Evolutionary conservation across 345 rosid species (phyloP).

Genomic region (Salix arbutifolia): DNA sequence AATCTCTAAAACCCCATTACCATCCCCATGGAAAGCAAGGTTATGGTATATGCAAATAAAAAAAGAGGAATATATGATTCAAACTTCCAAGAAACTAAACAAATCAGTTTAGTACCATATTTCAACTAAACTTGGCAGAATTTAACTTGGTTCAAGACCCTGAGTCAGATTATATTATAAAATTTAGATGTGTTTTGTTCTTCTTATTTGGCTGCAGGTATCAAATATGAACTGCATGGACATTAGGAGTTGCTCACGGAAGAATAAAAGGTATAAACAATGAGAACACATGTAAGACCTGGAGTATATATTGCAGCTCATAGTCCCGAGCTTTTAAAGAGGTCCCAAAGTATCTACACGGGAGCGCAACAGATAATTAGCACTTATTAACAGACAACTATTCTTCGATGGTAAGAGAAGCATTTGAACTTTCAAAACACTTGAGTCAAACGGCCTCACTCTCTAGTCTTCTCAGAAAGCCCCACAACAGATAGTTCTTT

Average conservation of each 20-base stretch:
- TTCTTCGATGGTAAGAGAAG: not conserved
- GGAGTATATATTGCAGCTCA: conserved; percentile 77
- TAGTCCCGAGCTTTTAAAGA: conserved; percentile 72
- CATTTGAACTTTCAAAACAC: conserved; percentile 5
- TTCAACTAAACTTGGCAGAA: not conserved
- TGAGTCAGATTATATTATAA: not conserved
- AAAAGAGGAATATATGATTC: not conserved
- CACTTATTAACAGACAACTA: not conserved
- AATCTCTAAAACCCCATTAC: not conserved
- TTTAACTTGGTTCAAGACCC: not conserved
- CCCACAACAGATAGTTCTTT: conserved; percentile 87
- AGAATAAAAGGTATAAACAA: conserved; percentile 3
- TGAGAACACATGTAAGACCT: conserved; percentile 44
- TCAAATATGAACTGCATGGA: not conserved
- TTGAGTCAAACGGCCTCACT: conserved; percentile 46
- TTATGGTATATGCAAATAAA: not conserved
- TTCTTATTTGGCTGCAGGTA: not conserved
- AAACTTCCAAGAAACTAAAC: not conserved
- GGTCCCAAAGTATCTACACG: conserved; percentile 68
- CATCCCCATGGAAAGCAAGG: not conserved
- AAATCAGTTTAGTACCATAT: not conserved
- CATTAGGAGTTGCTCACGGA: not conserved
- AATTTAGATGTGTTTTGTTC: not conserved
- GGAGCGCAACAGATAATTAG: conserved; percentile 4
- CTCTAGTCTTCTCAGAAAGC: conserved; percentile 75